Conservation (phyloP, 768 basidiomycete genomes). For the Megacollybia marginata region DNA sequence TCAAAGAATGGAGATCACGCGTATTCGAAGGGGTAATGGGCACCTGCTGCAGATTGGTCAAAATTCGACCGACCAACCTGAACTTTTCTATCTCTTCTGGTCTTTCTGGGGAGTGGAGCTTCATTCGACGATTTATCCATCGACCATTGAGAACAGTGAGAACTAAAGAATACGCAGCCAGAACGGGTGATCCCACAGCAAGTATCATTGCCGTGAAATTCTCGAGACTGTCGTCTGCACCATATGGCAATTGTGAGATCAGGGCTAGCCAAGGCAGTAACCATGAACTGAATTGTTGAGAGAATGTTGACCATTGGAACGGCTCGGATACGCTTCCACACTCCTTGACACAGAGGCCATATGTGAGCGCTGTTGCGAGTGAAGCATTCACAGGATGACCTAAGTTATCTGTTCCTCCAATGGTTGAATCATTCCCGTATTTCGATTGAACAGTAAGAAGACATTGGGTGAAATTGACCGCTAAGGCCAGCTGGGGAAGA, state of each 20-base stretch:
- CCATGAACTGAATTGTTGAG: conserved; percentile 36
- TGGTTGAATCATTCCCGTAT: too few relatives aligned
- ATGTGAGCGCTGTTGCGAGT: too few relatives aligned
- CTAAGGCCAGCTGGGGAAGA: too few relatives aligned
- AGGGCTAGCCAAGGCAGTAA: conserved; percentile 42
- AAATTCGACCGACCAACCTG: conserved; percentile 11
- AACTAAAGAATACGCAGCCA: conserved; percentile 37
- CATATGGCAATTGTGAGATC: conserved; percentile 43
- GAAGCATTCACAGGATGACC: too few relatives aligned
- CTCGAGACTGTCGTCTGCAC: conserved; percentile 28
- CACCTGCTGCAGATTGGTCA: conserved; percentile 35
- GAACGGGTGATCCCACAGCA: conserved; percentile 34
- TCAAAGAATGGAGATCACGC: conserved; percentile 34
- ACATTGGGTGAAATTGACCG: too few relatives aligned
- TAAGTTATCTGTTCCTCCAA: too few relatives aligned
- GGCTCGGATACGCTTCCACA: too few relatives aligned
- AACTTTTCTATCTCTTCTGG: conserved; percentile 22
- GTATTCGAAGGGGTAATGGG: conserved; percentile 34
- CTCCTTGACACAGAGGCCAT: too few relatives aligned
- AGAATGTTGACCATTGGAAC: conserved; percentile 22
- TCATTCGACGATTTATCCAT: conserved; percentile 29
- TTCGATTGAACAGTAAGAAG: too few relatives aligned
- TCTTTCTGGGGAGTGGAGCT: conserved; percentile 14
- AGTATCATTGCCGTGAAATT: conserved; percentile 35
- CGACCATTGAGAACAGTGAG: conserved; percentile 36